These are phyloP conservation scores for Lophium mytilinum DNA, from an alignment of 495 filamentous ascomycete genomes.

Conservation along the genomic window DNA sequence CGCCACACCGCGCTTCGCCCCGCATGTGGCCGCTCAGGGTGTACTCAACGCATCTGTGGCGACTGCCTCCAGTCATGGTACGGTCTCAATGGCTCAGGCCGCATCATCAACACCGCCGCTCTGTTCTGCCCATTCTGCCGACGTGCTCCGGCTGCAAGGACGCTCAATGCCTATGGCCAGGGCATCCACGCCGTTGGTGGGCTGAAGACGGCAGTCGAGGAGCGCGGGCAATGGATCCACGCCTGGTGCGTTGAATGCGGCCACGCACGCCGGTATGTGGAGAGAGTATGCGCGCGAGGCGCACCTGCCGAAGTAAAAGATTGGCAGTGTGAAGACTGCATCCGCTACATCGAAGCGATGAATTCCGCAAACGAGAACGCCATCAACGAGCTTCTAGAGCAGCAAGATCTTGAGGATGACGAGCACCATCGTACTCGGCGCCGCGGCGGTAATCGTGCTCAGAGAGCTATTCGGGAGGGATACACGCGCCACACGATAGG, in stretches of 20 bases:
- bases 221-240: slow-evolving; percentile 36
- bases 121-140: slow-evolving; percentile 41
- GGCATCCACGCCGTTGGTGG: slow-evolving; percentile 20
- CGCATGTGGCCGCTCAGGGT: slow-evolving; percentile 28
- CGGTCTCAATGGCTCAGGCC: slow-evolving; percentile 28
- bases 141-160: slow-evolving; percentile 29
- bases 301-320: slow-evolving; percentile 22
- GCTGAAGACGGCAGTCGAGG: slow-evolving; percentile 26
- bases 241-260: slow-evolving; percentile 37
- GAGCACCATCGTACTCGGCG: neutral
- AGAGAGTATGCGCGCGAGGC: slow-evolving; percentile 31
- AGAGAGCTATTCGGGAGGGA: neutral
- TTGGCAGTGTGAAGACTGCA: slow-evolving; percentile 32
- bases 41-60: slow-evolving; percentile 25
- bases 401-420: neutral
- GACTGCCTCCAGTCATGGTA: slow-evolving; percentile 24
- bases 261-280: slow-evolving; percentile 31
- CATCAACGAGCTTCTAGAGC: neutral
- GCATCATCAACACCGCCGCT: slow-evolving; percentile 37
- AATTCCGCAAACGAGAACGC: neutral
- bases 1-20: slow-evolving; percentile 19
- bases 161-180: slow-evolving; percentile 23
- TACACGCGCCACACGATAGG: neutral
- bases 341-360: slow-evolving; percentile 1
- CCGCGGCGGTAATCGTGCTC: neutral